phyloP scores from a whole-genome alignment of 768 basidiomycete genomes.

The Hypsizygus marmoreus region DNA sequence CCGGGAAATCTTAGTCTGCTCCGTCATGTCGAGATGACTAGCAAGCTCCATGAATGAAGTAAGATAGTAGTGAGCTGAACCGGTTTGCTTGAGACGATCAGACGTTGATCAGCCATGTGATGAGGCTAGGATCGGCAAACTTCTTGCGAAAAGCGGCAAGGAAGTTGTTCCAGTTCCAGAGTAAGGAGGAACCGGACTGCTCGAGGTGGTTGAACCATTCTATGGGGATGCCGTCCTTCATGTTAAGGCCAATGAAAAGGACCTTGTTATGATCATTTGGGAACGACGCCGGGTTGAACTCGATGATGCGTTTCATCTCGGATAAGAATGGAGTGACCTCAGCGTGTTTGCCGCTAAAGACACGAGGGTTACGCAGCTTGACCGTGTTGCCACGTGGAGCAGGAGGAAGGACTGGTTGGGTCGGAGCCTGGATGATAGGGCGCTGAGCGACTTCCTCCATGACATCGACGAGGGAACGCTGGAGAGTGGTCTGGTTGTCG shows the following conservation, averaged over 20 bases:
- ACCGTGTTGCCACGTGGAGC: conserved; percentile 5
- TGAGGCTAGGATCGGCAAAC: conserved; percentile 29
- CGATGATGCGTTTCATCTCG: conserved; percentile 26
- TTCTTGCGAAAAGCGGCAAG: conserved; percentile 24
- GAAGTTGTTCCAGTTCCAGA: conserved; percentile 27
- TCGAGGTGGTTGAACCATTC: conserved; percentile 33
- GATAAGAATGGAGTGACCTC: conserved; percentile 19
- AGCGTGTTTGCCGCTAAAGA: conserved; percentile 14
- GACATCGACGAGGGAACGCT: neutral
- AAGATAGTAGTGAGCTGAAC: conserved; percentile 28
- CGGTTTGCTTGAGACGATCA: conserved; percentile 32
- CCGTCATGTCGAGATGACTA: conserved; percentile 27
- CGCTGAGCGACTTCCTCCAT: conserved; percentile 1
- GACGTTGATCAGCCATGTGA: conserved; percentile 25
- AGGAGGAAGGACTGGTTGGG: no score
- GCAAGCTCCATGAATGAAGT: conserved; percentile 27
- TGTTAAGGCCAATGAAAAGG: conserved; percentile 27
- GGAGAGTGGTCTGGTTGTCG: conserved; percentile 2
- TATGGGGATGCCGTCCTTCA: conserved; percentile 30
- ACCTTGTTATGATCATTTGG: conserved; percentile 26
- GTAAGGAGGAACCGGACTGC: conserved; percentile 15
- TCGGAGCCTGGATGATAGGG: conserved; percentile 1
- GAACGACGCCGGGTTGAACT: conserved; percentile 23
- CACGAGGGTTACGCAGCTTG: conserved; percentile 11
- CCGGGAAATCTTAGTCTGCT: conserved; percentile 32